These are phyloP conservation scores for Heterobasidion irregulare DNA, from an alignment of 1,284 basidiomycete species.

Conservation along the genomic window DNA sequence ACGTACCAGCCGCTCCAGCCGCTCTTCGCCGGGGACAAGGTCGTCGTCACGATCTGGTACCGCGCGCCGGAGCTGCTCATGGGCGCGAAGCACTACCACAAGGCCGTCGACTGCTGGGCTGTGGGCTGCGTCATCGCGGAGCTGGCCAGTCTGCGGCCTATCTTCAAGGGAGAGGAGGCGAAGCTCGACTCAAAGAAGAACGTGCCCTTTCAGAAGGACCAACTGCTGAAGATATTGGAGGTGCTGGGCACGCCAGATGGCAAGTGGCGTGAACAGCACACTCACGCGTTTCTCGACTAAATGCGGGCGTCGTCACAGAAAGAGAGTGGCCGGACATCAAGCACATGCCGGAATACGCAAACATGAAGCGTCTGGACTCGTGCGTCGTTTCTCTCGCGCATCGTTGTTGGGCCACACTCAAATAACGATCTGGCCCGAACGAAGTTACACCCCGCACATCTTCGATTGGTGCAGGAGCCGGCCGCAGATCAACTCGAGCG, in stretches of 20 bases:
- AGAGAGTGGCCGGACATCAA: slow-evolving; percentile 85
- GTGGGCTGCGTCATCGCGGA: slow-evolving; percentile 97
- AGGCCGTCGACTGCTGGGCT: slow-evolving; percentile 93
- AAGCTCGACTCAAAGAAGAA: slow-evolving; percentile 91
- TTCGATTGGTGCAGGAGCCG: slow-evolving; percentile 73
- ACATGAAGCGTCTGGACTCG: slow-evolving; percentile 76
- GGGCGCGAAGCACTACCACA: slow-evolving; percentile 95
- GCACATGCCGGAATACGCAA: slow-evolving; percentile 83
- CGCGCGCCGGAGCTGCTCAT: slow-evolving; percentile 92
- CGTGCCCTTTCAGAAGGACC: slow-evolving; percentile 92
- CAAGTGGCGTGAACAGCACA: slow-evolving; percentile 20
- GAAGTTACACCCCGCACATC: slow-evolving; percentile 62
- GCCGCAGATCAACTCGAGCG: slow-evolving; percentile 37
- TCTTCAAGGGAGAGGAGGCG: slow-evolving; percentile 99
- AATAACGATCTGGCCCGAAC: neutral
- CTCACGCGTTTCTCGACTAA: no score
- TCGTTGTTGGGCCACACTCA: slow-evolving; percentile 1
- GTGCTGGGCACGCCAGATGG: slow-evolving; percentile 87
- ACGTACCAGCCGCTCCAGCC: slow-evolving; percentile 82
- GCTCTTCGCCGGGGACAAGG: slow-evolving; percentile 87
- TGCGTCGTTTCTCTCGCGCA: slow-evolving; percentile 26
- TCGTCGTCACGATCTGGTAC: slow-evolving; percentile 99
- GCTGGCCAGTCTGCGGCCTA: slow-evolving; percentile 85
- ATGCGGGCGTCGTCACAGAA: slow-evolving; percentile 31
- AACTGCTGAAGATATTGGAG: slow-evolving; percentile 92